Evolutionary conservation across 768 basidiomycete genomes (phyloP).

Genomic region (Leccinum imitatum): DNA sequence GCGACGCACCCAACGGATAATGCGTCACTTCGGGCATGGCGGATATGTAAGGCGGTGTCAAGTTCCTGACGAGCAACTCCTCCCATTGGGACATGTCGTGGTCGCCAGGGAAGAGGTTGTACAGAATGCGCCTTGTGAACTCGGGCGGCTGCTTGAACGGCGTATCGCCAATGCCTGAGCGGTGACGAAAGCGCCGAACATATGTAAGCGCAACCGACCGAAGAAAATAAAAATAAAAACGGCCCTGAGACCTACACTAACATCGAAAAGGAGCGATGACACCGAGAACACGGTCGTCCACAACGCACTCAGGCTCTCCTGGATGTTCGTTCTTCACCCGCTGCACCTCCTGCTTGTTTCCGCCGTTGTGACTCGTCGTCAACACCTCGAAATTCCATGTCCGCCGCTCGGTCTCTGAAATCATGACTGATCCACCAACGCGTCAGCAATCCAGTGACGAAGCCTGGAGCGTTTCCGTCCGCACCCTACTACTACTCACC

Average conservation of each 20-base stretch:
- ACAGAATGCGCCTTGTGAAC: slow-evolving; percentile 64
- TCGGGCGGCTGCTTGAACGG: slow-evolving; percentile 73
- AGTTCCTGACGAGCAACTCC: slow-evolving; percentile 60
- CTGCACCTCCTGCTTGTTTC: slow-evolving; percentile 62
- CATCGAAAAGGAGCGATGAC: slow-evolving; percentile 78
- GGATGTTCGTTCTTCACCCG: slow-evolving; percentile 67
- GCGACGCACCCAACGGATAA: slow-evolving; percentile 41
- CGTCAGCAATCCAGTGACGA: slow-evolving; percentile 1
- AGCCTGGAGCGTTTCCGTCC: background rate
- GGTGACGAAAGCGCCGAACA: slow-evolving; percentile 10
- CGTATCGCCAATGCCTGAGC: slow-evolving; percentile 62
- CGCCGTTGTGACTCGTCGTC: slow-evolving; percentile 70
- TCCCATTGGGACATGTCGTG: slow-evolving; percentile 64
- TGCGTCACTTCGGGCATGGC: slow-evolving; percentile 64
- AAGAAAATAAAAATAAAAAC: background rate
- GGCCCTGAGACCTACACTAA: slow-evolving; percentile 37
- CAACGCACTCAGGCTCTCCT: slow-evolving; percentile 64
- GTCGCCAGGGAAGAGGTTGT: slow-evolving; percentile 63
- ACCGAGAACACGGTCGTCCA: slow-evolving; percentile 69
- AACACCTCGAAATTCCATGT: slow-evolving; percentile 61
- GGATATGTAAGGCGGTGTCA: slow-evolving; percentile 65
- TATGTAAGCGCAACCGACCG: slow-evolving; percentile 8
- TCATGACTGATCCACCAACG: slow-evolving; percentile 43
- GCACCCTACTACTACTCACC: slow-evolving; percentile 40
- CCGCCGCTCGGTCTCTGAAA: slow-evolving; percentile 45